A percentile compares a stretch with the other conserved stretches of the same genome.
Conservation (phyloP, 441 rosid species). For the Dalechampia spathulata region DNA sequence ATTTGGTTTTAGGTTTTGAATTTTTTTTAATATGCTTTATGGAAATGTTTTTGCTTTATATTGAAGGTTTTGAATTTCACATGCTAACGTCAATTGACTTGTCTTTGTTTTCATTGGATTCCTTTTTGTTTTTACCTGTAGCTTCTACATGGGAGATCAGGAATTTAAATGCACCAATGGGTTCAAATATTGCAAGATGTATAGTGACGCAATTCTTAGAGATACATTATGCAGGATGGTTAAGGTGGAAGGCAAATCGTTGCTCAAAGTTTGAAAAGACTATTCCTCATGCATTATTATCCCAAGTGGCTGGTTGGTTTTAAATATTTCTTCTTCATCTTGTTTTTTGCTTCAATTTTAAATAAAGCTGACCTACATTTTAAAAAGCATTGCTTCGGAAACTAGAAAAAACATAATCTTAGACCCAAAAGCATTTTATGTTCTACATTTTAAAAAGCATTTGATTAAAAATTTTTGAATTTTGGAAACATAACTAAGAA, state of each 20-base stretch:
- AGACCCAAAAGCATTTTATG: too few relatives aligned
- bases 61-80: background rate
- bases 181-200: slow-evolving; percentile 57
- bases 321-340: background rate
- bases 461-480: too few relatives aligned
- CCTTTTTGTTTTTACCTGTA: too few relatives aligned
- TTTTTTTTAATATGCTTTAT: background rate
- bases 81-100: slow-evolving; percentile 8
- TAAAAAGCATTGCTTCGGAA: too few relatives aligned
- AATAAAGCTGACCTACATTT: too few relatives aligned
- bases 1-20: background rate
- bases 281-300: slow-evolving; percentile 68
- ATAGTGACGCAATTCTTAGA: slow-evolving; percentile 85
- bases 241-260: slow-evolving; percentile 67
- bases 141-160: slow-evolving; percentile 99
- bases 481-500: too few relatives aligned
- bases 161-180: slow-evolving; percentile 55
- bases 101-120: slow-evolving; percentile 6
- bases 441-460: too few relatives aligned
- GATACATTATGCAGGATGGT: slow-evolving; percentile 68
- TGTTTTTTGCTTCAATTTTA: background rate
- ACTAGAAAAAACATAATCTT: too few relatives aligned
- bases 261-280: slow-evolving; percentile 89
- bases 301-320: slow-evolving; percentile 82
- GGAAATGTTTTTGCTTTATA: slow-evolving; percentile 1